These are phyloP conservation scores for Globomyces pollinis-pini DNA, from an alignment of 192 early-diverging fungal genomes.

Conservation along the genomic window DNA sequence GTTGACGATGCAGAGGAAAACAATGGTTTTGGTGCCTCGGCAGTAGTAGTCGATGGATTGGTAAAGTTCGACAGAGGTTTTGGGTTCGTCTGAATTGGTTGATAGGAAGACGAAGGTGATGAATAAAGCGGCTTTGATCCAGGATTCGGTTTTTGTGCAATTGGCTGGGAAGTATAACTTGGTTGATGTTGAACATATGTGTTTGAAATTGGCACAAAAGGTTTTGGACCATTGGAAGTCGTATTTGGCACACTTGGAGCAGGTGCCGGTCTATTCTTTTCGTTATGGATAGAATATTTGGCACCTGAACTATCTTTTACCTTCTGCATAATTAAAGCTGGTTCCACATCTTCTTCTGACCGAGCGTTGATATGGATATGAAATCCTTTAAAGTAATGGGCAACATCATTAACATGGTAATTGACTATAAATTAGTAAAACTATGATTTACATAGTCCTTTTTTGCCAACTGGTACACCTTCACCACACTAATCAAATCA, in stretches of 20 bases:
- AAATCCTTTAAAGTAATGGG: slow-evolving; percentile 73
- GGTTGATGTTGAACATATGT: not conserved
- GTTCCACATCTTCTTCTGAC: slow-evolving; percentile 71
- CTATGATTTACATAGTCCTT: too few species aligned
- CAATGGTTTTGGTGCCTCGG: slow-evolving; percentile 1
- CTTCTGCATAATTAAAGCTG: slow-evolving; percentile 75
- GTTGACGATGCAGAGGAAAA: slow-evolving; percentile 12
- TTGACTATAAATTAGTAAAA: too few species aligned
- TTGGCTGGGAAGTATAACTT: not conserved
- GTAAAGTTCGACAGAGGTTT: not conserved
- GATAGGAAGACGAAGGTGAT: not conserved
- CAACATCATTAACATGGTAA: slow-evolving; percentile 73
- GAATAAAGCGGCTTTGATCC: not conserved
- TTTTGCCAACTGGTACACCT: slow-evolving; percentile 84
- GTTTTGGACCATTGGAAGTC: not conserved
- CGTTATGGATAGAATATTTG: slow-evolving; percentile 77
- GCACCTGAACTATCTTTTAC: slow-evolving; percentile 76
- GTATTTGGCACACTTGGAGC: slow-evolving; percentile 12
- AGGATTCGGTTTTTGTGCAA: not conserved
- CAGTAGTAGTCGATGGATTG: not conserved
- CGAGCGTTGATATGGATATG: slow-evolving; percentile 86
- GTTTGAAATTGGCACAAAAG: not conserved
- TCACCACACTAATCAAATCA: slow-evolving; percentile 67
- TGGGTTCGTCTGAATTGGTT: not conserved
- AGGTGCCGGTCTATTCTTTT: too few species aligned